phyloP scores from a whole-genome alignment of 129 eudicot species.

The Pulicaria dysenterica region DNA sequence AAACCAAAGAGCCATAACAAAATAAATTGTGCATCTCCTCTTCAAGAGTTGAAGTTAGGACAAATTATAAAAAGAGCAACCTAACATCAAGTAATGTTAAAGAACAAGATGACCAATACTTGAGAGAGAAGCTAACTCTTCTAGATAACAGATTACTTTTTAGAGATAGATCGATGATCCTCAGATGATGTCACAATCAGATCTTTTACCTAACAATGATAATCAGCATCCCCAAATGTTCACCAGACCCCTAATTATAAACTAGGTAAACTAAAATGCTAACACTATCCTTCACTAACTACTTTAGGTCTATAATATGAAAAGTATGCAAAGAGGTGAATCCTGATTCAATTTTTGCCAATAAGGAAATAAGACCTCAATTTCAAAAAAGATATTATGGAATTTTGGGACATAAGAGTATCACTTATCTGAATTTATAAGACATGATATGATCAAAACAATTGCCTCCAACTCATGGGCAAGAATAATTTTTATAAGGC shows the following conservation, averaged over 20 bases:
- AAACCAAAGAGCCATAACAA: no score
- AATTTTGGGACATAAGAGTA: slow-evolving; percentile 1
- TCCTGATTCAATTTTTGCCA: not conserved
- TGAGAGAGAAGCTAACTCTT: not conserved
- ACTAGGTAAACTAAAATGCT: not conserved
- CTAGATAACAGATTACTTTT: not conserved
- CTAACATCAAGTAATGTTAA: slow-evolving; percentile 5
- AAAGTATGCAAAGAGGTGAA: not conserved
- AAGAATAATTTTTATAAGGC: no score
- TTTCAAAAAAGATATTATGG: not conserved
- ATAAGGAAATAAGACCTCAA: not conserved
- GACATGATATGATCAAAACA: not conserved
- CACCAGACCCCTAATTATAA: no score
- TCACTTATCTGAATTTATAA: not conserved
- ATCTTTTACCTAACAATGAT: no score
- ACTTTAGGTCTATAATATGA: not conserved
- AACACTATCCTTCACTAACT: not conserved
- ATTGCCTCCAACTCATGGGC: not conserved
- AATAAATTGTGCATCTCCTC: not conserved
- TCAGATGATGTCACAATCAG: no score
- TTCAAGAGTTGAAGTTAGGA: not conserved
- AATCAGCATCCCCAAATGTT: no score
- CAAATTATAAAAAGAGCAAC: not conserved
- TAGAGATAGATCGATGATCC: not conserved
- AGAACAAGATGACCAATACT: not conserved